phyloP scores from a whole-genome alignment of 257 asterid genomes.

The Nicotiana paniculata region DNA sequence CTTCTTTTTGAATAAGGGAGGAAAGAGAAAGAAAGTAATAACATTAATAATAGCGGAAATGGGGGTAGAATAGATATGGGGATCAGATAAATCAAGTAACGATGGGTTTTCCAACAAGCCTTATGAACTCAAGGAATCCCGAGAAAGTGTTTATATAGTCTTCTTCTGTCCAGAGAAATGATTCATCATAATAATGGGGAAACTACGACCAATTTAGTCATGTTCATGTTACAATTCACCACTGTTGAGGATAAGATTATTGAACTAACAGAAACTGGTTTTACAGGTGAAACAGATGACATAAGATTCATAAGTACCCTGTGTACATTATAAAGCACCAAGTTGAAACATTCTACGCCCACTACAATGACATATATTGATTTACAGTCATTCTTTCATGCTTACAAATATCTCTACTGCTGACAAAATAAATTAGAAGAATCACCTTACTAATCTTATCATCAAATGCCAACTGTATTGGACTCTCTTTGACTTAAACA shows the following conservation, averaged over 20 bases:
- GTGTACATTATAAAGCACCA: not conserved
- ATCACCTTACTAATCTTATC: not conserved
- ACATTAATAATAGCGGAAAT: not conserved
- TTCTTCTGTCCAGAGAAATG: not conserved
- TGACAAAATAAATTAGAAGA: not conserved
- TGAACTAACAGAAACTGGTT: conserved; percentile 6
- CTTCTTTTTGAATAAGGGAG: not conserved
- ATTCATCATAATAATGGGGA: not conserved
- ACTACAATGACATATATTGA: not conserved
- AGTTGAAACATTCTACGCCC: not conserved
- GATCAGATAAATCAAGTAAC: not conserved
- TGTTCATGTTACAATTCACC: not conserved
- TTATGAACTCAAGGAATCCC: not conserved
- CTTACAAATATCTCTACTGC: not conserved
- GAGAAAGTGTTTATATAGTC: not conserved
- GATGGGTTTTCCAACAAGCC: not conserved
- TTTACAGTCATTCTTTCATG: not conserved
- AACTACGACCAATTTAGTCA: not conserved
- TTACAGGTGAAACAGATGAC: not conserved
- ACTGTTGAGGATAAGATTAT: not conserved
- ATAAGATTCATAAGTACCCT: not conserved
- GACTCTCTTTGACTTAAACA: not conserved
- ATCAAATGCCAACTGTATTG: not conserved
- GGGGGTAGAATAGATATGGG: too few species aligned
- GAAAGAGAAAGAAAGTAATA: not conserved